These are phyloP conservation scores for Trametopsis cervina DNA, from an alignment of 768 basidiomycete species.

Conservation along the genomic window DNA sequence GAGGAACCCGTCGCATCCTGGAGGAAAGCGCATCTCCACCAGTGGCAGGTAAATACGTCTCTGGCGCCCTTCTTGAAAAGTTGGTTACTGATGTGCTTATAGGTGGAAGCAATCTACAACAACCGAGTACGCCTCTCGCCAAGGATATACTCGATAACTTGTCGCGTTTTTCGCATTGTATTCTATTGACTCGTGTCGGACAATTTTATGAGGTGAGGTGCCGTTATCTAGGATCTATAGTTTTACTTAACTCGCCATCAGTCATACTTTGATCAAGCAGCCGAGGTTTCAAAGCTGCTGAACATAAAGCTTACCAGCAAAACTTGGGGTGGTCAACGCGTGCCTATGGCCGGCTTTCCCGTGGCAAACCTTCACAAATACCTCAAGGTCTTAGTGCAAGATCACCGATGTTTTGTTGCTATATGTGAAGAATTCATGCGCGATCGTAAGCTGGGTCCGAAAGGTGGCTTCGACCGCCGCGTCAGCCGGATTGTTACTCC, in stretches of 20 bases:
- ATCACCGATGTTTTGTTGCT: conserved; percentile 80
- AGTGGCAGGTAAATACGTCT: conserved; percentile 1
- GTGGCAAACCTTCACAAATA: conserved; percentile 78
- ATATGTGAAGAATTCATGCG: conserved; percentile 88
- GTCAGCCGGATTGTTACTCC: conserved; percentile 88
- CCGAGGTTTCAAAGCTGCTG: conserved; percentile 65
- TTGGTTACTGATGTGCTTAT: not conserved
- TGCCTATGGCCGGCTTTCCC: conserved; percentile 91
- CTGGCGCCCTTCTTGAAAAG: too few relatives aligned
- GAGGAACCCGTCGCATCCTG: not conserved
- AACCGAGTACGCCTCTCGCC: conserved; percentile 49
- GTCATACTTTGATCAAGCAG: conserved; percentile 94
- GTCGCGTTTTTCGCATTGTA: conserved; percentile 75
- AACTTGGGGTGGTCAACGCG: conserved; percentile 60
- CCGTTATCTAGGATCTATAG: not conserved
- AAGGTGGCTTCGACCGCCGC: conserved; percentile 65
- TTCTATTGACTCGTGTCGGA: conserved; percentile 87
- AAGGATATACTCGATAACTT: conserved; percentile 67
- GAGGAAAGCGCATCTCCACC: not conserved
- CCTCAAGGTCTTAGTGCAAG: conserved; percentile 79
- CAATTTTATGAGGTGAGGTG: conserved; percentile 85
- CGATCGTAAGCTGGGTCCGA: conserved; percentile 36
- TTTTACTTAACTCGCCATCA: conserved; percentile 23
- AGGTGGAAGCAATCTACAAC: not conserved
- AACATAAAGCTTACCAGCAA: conserved; percentile 79